Base-by-base conservation (phyloP, 495 filamentous ascomycete genomes). In the Talaromyces thailandensis region DNA sequence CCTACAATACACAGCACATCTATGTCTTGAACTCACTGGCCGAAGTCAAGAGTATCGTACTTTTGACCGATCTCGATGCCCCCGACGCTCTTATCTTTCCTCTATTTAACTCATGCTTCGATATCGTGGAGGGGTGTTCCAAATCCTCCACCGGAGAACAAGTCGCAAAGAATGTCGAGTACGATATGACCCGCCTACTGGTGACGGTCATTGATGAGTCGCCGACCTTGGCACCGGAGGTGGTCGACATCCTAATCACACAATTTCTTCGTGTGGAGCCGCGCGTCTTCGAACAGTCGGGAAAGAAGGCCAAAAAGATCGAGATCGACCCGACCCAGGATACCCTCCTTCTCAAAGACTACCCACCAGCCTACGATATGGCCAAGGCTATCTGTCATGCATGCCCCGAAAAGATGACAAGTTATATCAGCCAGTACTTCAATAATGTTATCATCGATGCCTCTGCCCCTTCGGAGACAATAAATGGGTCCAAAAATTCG, bases 401-500 rank as follows among this genome's bases (percentile, higher is more conserved):
- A n/a, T 93, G 86, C 62, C 86, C 90, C 2, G 94, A 96, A 63
- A 90, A 92, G 70, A 97, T 99, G 93, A 87, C 91, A 1, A 86
- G 92, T 56, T 88, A 92, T 66, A 87, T 97, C 60, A 92, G 91
- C 65, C 92, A 95, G 69, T 99, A 97, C 70, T 99, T 99, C 74
- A 94, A 92, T 71, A 91, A 96, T 62, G 91, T 98, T 24, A 93
- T 99, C 60, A 84, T 96, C 52, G 90, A 96, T 66, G 87, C 90
- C 12, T 91, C 93, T 0, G 81, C 84, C 2, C 68, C 71, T 1
- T 71, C 70, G 6, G 66, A 62, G 32, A 60, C 66, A 60, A 58
- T 71, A 14, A 76, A 80, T 21, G 71, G 72, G 4, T 65, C 68
- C 40, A 88, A 79, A 76, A 76, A 67, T 29, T 50, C 60, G 35